Evolutionary conservation across 2,329 filamentous ascomycete genomes (phyloP), one percentile per base, ranked within the genome.

Genomic region (Cephalotrichum gorgonifer): DNA sequence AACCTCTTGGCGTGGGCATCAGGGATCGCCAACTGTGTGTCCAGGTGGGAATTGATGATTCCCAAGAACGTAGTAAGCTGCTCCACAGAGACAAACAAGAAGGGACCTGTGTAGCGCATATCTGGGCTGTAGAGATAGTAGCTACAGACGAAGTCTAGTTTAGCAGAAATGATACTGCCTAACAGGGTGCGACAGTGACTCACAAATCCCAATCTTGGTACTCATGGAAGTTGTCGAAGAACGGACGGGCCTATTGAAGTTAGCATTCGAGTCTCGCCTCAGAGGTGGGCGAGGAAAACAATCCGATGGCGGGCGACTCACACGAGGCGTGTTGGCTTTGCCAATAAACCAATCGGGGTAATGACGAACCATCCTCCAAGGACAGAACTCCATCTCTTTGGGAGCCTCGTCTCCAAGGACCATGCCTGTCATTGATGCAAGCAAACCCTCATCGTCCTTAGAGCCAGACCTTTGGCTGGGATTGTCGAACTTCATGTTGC

Each of bases 201-300:
- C 71, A 93, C 86, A 95, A 68, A 53, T 91, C 81, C 89, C 89
- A 95, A 11, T 69, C 59, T 51, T 79, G 74, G 2, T 69, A 64
- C 56, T 76, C 17, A 17, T 30, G 31, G 27, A 43, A 48, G 5
- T 48, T n/a, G 14, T 76, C 69, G 56, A 87, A 88, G 62, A 77
- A 74, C 0, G 67, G 65, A 22, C 55, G 57, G 4, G 64, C 66
- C 72, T 74, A 23, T 30, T 31, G 8, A 22, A 35, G 27, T 44
- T 20, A 43, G 35, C 5, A 20, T 8, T 23, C 23, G 35, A 22
- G n/a, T 11, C n/a, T 22, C n/a, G 35, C 17, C 33, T n/a, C 33
- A 20, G 8, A 17, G 17, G 22, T 3, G 35, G n/a, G n/a, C 17
- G 2, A 9, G 6, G n/a, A n/a, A n/a, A n/a, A n/a, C n/a, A 20